These are phyloP conservation scores for Arthrobotrys entomopaga DNA, from an alignment of 2,329 filamentous ascomycete species.

Conservation along the genomic window DNA sequence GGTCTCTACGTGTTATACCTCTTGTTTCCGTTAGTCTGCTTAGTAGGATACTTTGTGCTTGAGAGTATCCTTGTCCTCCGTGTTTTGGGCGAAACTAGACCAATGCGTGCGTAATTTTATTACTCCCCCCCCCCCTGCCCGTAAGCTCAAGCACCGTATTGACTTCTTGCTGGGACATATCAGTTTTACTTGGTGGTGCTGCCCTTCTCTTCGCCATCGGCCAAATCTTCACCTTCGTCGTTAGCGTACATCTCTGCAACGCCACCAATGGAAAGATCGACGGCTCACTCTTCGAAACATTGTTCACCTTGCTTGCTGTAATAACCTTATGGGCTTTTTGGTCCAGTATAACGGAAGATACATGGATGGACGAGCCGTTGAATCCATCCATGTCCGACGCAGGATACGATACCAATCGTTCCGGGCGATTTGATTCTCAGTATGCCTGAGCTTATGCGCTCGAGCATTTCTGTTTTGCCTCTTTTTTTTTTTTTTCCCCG, in stretches of 20 bases:
- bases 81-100: conserved; percentile 85
- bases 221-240: conserved; percentile 94
- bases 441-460: conserved; percentile 19
- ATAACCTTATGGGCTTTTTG: conserved; percentile 92
- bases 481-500: neutral
- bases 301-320: conserved; percentile 89
- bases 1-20: conserved; percentile 95
- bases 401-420: conserved; percentile 46
- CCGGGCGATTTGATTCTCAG: conserved; percentile 40
- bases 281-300: conserved; percentile 87
- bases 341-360: conserved; percentile 98
- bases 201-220: conserved; percentile 86
- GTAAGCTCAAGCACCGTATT: too few species aligned
- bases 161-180: conserved; percentile 13
- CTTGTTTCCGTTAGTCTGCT: conserved; percentile 84
- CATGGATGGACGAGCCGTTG: conserved; percentile 74
- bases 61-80: conserved; percentile 84
- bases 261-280: conserved; percentile 88
- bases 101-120: conserved; percentile 75
- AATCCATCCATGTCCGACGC: conserved; percentile 60
- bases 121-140: too few species aligned
- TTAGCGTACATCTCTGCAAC: conserved; percentile 89
- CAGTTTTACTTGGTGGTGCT: conserved; percentile 65
- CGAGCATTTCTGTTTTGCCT: conserved; percentile 19
- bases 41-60: conserved; percentile 86